Percentiles rank a stretch among this genome's conserved stretches.
These are phyloP conservation scores for Citrullus amarus DNA, from an alignment of 306 rosid species.

Conservation along the genomic window DNA sequence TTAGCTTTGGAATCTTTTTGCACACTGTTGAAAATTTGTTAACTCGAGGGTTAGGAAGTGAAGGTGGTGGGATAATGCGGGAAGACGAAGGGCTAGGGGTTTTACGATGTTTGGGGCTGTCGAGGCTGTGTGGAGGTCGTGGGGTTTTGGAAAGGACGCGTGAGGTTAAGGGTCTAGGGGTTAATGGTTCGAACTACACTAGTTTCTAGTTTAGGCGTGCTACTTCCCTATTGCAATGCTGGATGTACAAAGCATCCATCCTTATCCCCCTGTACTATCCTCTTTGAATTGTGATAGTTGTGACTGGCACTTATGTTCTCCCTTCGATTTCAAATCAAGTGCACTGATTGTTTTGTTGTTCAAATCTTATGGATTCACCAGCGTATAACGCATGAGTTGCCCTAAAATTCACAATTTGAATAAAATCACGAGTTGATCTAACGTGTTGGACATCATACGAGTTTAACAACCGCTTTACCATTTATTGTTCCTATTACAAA, in stretches of 20 bases:
- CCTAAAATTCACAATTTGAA: not conserved
- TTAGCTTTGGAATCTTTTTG: not conserved
- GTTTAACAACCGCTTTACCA: not conserved
- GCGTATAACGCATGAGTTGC: not conserved
- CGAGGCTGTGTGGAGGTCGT: not conserved
- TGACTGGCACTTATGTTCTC: not conserved
- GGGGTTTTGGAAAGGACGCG: not conserved
- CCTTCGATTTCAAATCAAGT: not conserved
- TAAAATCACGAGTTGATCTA: not conserved
- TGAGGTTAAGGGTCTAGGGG: not conserved
- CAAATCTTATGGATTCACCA: not conserved
- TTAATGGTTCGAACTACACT: not conserved
- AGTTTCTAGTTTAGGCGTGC: not conserved
- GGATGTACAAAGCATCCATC: not conserved
- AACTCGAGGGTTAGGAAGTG: not conserved
- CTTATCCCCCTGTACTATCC: not conserved
- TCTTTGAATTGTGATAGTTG: not conserved
- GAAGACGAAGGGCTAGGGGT: not conserved
- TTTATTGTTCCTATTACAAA: not conserved
- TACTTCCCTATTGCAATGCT: not conserved
- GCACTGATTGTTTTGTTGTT: not conserved
- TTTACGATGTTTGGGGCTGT: not conserved
- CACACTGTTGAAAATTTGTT: not conserved
- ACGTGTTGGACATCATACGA: not conserved
- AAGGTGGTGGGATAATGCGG: not conserved